These are phyloP conservation scores for Spathaspora jeffriesii DNA, from an alignment of 1,139 yeast species.

Conservation along the genomic window DNA sequence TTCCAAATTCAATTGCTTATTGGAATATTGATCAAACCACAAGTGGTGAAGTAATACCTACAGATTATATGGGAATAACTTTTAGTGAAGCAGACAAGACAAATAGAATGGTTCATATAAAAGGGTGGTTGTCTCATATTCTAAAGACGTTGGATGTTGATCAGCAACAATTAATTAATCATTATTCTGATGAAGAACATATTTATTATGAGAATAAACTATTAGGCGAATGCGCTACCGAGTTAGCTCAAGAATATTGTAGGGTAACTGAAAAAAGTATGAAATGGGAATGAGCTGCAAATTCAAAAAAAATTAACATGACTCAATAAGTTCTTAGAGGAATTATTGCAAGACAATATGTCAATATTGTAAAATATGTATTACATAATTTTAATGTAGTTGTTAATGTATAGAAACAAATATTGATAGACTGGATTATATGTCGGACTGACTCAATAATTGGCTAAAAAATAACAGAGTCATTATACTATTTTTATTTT, in stretches of 20 bases:
- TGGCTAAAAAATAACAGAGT: too few species aligned
- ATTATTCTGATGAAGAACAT: neutral
- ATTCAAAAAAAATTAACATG: too few species aligned
- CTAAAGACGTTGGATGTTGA: conserved; percentile 8
- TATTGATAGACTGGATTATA: too few species aligned
- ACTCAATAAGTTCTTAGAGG: too few species aligned
- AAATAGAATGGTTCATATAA: conserved; percentile 13
- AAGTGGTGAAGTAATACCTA: neutral
- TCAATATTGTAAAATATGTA: too few species aligned
- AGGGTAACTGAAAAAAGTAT: conserved; percentile 4
- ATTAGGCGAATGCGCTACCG: conserved; percentile 13
- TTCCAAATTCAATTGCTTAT: conserved; percentile 17
- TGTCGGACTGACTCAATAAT: too few species aligned
- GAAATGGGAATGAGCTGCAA: conserved; percentile 5
- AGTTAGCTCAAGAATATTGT: conserved; percentile 11
- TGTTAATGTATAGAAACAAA: too few species aligned
- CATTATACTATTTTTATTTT: too few species aligned
- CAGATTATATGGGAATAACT: conserved; percentile 16
- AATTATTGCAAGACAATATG: too few species aligned
- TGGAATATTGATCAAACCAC: conserved; percentile 18
- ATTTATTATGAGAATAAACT: conserved; percentile 9
- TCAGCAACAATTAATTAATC: neutral
- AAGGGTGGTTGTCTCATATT: conserved; percentile 15
- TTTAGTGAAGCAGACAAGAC: conserved; percentile 18
- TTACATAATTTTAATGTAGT: too few species aligned